Conservation (phyloP, 169 alveolate species). For the Theileria orientalis region DNA sequence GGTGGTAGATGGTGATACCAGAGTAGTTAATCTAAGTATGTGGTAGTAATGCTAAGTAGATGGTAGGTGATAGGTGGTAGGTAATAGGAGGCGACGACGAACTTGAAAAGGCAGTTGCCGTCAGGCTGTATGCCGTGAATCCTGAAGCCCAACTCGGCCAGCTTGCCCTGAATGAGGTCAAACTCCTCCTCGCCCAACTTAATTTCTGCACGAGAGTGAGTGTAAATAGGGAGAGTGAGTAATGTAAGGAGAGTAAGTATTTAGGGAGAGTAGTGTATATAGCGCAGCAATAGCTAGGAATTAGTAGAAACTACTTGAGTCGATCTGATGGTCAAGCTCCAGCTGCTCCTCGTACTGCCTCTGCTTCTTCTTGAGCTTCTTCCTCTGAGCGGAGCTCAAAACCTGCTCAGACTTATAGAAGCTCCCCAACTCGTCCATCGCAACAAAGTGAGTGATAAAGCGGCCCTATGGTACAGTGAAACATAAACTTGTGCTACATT, state of each 20-base stretch:
- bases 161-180: background rate
- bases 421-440: too few relatives aligned
- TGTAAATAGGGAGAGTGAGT: too few relatives aligned
- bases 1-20: too few relatives aligned
- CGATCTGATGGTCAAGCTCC: slow-evolving; percentile 2
- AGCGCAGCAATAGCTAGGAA: background rate
- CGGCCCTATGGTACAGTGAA: too few relatives aligned
- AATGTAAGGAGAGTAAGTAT: background rate
- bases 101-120: slow-evolving; percentile 67
- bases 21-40: too few relatives aligned
- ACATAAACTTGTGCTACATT: too few relatives aligned
- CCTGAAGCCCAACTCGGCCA: background rate
- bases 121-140: slow-evolving; percentile 44
- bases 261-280: too few relatives aligned
- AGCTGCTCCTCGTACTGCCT: slow-evolving; percentile 18
- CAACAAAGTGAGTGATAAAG: too few relatives aligned
- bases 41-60: background rate
- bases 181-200: slow-evolving; percentile 24
- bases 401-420: slow-evolving; percentile 30
- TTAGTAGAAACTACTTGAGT: background rate
- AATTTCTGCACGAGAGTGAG: background rate
- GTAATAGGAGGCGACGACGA: background rate
- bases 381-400: slow-evolving; percentile 47
- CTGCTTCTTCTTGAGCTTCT: slow-evolving; percentile 59
- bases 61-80: background rate